phyloP scores from a whole-genome alignment of 2,329 filamentous ascomycete species.

The Helminthosporium solani region DNA sequence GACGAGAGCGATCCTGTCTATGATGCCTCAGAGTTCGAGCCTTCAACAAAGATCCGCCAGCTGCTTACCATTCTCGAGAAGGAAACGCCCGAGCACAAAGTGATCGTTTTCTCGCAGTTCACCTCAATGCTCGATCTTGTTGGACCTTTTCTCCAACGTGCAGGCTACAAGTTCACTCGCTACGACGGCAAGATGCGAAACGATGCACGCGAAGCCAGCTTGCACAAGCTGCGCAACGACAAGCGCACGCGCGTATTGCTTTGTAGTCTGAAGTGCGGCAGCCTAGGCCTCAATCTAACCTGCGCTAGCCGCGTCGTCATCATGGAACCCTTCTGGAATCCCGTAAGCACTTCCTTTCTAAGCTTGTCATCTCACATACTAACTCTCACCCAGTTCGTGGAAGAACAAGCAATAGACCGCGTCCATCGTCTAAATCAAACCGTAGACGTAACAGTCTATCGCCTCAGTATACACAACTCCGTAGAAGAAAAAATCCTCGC shows the following conservation, averaged over 20 bases:
- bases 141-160: slow-evolving; percentile 80
- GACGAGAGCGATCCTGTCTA: slow-evolving; percentile 40
- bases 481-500: slow-evolving; percentile 96
- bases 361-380: slow-evolving; percentile 10
- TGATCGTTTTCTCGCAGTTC: slow-evolving; percentile 98
- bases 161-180: slow-evolving; percentile 75
- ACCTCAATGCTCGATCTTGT: slow-evolving; percentile 97
- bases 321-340: slow-evolving; percentile 98
- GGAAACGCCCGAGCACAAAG: slow-evolving; percentile 83
- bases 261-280: slow-evolving; percentile 92
- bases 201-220: slow-evolving; percentile 83
- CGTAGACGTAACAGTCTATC: slow-evolving; percentile 91
- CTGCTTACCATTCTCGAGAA: slow-evolving; percentile 76
- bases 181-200: slow-evolving; percentile 97
- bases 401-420: slow-evolving; percentile 97
- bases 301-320: slow-evolving; percentile 92
- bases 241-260: slow-evolving; percentile 76
- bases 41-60: slow-evolving; percentile 89
- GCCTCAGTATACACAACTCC: slow-evolving; percentile 79
- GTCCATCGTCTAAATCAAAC: slow-evolving; percentile 98
- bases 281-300: slow-evolving; percentile 88
- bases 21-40: slow-evolving; percentile 53
- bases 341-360: slow-evolving; percentile 55
- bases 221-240: slow-evolving; percentile 74
- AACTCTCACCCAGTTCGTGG: slow-evolving; percentile 68